Evolutionary conservation across 177 flowering plant species (phyloP).

Genomic region (Vitis hybrid): DNA sequence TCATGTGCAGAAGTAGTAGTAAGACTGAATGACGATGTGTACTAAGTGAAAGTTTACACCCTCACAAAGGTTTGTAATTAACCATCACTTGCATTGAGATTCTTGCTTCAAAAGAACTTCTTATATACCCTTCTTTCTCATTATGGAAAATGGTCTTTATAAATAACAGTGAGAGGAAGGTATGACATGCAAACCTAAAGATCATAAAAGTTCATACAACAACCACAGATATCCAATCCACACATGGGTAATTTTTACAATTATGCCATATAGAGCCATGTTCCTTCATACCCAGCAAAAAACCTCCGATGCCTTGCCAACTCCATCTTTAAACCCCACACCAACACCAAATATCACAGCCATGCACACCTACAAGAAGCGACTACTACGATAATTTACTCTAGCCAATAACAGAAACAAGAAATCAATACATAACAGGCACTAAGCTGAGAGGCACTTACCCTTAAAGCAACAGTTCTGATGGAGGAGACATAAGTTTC

Average conservation of each 20-base stretch:
- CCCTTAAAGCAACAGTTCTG: conserved; percentile 73
- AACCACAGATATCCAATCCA: neutral
- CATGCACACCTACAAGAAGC: conserved; percentile 54
- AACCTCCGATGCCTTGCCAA: conserved; percentile 85
- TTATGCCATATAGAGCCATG: neutral
- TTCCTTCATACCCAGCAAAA: conserved; percentile 84
- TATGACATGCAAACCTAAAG: neutral
- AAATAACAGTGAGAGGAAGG: neutral
- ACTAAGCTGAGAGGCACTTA: conserved; percentile 31
- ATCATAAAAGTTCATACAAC: neutral
- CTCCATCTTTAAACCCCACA: conserved; percentile 78
- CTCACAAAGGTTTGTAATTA: too few species aligned
- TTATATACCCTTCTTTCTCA: too few species aligned
- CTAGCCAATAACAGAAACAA: conserved; percentile 2
- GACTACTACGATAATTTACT: conserved; percentile 11
- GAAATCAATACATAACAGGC: conserved; percentile 1
- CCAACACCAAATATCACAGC: conserved; percentile 89
- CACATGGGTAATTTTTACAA: neutral
- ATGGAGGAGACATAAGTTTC: conserved; percentile 45
- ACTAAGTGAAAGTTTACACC: too few species aligned
- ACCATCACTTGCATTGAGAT: too few species aligned
- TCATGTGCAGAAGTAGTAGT: too few species aligned
- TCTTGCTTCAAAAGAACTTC: too few species aligned
- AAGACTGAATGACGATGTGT: too few species aligned
- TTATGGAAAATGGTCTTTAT: too few species aligned